These are phyloP conservation scores for Talaromyces rugulosus DNA, from an alignment of 2,329 filamentous ascomycete species.

Conservation along the genomic window DNA sequence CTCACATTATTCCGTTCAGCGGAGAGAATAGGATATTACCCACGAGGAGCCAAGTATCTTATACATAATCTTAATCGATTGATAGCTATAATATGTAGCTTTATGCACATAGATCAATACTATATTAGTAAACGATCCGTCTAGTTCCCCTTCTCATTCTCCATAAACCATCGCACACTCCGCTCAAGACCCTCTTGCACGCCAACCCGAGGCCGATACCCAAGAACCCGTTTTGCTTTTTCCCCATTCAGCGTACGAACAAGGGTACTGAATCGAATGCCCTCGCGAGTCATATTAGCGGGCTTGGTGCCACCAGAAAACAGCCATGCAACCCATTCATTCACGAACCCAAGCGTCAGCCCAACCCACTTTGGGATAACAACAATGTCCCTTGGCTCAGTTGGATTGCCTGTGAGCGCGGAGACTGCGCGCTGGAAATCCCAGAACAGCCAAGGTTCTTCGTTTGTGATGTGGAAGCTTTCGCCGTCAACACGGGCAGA, in stretches of 20 bases:
- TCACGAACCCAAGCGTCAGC: conserved; percentile 20
- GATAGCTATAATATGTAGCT: too few relatives aligned
- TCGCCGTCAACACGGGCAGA: conserved; percentile 75
- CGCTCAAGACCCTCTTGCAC: conserved; percentile 44
- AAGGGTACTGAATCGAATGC: conserved; percentile 46
- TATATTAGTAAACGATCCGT: too few relatives aligned
- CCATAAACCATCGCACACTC: conserved; percentile 34
- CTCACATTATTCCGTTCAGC: too few relatives aligned
- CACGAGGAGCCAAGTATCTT: too few relatives aligned
- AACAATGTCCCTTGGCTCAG: conserved; percentile 32
- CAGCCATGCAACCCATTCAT: conserved; percentile 26
- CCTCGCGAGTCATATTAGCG: conserved; percentile 42
- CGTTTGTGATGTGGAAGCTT: conserved; percentile 86
- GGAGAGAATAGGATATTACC: too few relatives aligned
- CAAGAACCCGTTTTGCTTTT: conserved; percentile 43
- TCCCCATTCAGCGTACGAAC: conserved; percentile 44
- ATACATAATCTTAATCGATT: too few relatives aligned
- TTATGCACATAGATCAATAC: too few relatives aligned
- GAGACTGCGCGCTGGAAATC: conserved; percentile 79
- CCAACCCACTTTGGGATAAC: conserved; percentile 39
- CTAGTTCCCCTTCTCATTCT: not conserved
- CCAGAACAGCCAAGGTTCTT: conserved; percentile 84
- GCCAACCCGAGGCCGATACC: conserved; percentile 40
- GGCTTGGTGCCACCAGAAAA: conserved; percentile 39
- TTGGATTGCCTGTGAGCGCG: conserved; percentile 48